A percentile compares a stretch with the other conserved stretches of the same genome.
These are phyloP conservation scores for Heterococcus sp. DNA, from an alignment of 108 stramenopile genomes.

Conservation along the genomic window DNA sequence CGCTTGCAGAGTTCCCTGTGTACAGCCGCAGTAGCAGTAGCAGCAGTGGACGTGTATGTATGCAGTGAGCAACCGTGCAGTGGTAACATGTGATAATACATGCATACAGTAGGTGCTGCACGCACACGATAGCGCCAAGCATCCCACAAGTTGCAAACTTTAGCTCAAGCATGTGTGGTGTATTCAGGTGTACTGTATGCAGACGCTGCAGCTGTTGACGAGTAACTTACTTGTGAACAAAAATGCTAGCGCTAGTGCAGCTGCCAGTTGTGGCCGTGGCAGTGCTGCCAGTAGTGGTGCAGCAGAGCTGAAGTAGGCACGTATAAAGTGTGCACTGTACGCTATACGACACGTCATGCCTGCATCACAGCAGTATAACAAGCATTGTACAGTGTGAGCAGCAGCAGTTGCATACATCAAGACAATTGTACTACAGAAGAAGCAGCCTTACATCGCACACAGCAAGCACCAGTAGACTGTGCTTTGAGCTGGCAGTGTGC, in stretches of 20 bases:
- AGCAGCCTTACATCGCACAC: no score
- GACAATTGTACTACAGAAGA: neutral
- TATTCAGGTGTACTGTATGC: neutral
- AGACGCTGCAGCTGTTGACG: neutral
- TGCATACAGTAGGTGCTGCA: no score
- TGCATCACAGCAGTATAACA: no score
- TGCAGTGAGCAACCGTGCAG: slow-evolving; percentile 12
- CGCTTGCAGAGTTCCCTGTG: neutral
- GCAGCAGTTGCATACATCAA: neutral
- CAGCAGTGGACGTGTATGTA: slow-evolving; percentile 5
- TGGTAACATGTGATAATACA: no score
- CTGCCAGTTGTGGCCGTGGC: neutral
- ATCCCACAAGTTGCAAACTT: slow-evolving; percentile 9
- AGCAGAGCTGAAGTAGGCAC: slow-evolving; percentile 8
- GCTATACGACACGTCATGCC: slow-evolving; percentile 36
- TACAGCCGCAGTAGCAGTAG: neutral
- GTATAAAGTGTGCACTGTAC: slow-evolving; percentile 27
- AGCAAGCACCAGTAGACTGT: no score
- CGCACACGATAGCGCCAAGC: slow-evolving; percentile 27
- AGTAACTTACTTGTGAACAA: neutral
- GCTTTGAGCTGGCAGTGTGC: no score
- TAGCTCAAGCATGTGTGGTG: neutral
- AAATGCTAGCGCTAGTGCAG: neutral
- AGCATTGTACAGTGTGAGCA: neutral
- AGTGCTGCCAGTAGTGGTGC: neutral